Evolutionary conservation across 83 land plant species (phyloP).

Genomic region (Picea mariana): DNA sequence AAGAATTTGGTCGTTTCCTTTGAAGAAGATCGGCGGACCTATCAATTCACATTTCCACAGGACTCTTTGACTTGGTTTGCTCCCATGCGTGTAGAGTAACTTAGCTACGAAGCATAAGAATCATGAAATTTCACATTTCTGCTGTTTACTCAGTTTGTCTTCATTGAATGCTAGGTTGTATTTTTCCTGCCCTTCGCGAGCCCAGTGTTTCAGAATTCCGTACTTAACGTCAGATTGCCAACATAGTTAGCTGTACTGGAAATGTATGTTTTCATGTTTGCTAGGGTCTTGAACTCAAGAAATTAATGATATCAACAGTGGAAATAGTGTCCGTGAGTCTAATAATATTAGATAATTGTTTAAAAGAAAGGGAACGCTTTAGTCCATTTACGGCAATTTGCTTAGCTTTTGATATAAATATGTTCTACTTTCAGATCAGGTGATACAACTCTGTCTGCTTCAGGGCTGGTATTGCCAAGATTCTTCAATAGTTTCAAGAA

Average conservation of each 20-base stretch:
- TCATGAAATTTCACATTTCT: too few species aligned
- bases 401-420: background rate
- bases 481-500: constrained; percentile 12
- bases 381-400: background rate
- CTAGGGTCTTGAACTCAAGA: background rate
- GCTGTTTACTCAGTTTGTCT: too few species aligned
- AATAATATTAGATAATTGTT: background rate
- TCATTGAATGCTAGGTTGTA: too few species aligned
- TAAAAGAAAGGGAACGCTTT: background rate
- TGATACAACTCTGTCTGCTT: constrained; percentile 79
- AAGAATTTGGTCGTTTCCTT: background rate
- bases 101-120: background rate
- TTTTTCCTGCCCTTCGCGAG: too few species aligned
- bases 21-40: too few species aligned
- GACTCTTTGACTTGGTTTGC: background rate
- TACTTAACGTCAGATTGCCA: background rate
- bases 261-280: background rate
- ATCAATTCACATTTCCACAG: too few species aligned
- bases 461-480: constrained; percentile 57
- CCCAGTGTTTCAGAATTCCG: too few species aligned
- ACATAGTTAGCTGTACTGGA: background rate
- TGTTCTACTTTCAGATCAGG: constrained; percentile 49
- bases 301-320: background rate
- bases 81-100: background rate
- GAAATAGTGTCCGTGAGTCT: background rate